Evolutionary conservation across 257 asterid genomes (phyloP).

Genomic region (Solanum virginianum): DNA sequence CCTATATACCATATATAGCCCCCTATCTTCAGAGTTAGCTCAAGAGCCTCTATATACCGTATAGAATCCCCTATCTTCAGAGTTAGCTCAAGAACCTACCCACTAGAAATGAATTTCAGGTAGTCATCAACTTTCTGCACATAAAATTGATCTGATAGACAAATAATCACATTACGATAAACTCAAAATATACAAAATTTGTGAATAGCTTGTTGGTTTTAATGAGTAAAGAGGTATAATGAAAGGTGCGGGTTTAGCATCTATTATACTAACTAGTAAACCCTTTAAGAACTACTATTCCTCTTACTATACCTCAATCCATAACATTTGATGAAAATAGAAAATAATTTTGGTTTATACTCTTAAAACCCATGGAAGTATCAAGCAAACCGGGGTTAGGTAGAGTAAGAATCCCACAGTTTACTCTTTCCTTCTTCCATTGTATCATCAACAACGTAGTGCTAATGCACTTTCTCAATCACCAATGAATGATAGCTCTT

Average conservation of each 20-base stretch:
- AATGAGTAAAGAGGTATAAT: neutral
- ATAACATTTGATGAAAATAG: neutral
- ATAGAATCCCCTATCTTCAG: neutral
- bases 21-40: neutral
- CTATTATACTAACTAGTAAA: neutral
- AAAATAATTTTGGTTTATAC: neutral
- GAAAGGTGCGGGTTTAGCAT: neutral
- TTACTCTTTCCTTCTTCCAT: neutral
- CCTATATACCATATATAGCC: neutral
- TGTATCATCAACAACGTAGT: neutral
- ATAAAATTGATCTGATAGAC: neutral
- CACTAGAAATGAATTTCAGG: neutral
- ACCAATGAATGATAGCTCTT: neutral
- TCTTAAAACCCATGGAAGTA: neutral
- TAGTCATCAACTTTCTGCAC: neutral
- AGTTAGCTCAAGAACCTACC: neutral
- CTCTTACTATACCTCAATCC: neutral
- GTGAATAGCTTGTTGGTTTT: neutral
- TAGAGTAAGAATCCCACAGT: neutral
- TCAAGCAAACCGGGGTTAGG: neutral
- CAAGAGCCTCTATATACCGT: neutral
- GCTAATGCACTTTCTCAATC: neutral
- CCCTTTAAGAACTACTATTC: neutral
- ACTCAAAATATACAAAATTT: neutral
- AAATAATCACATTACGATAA: neutral